These are phyloP conservation scores for Brassica balearica DNA, from an alignment of 441 rosid genomes.

Conservation along the genomic window DNA sequence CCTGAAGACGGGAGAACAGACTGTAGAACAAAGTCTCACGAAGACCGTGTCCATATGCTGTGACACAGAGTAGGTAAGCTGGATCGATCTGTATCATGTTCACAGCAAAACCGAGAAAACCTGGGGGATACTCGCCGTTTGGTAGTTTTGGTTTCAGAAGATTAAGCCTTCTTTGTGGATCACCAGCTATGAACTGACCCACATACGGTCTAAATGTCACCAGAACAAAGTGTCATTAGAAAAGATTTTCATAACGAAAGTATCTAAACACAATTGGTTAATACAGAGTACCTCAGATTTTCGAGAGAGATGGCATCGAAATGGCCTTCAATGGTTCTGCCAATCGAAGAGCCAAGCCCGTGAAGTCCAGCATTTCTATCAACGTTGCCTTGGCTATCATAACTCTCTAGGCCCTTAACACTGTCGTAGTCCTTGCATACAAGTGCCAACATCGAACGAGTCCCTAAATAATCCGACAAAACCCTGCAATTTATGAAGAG, in stretches of 20 bases:
- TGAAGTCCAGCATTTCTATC: slow-evolving; percentile 51
- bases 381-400: slow-evolving; percentile 62
- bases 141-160: slow-evolving; percentile 79
- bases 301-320: slow-evolving; percentile 78
- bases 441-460: slow-evolving; percentile 74
- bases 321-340: slow-evolving; percentile 63
- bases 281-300: slow-evolving; percentile 59
- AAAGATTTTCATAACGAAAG: too few relatives aligned
- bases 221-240: background rate
- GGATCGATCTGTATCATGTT: slow-evolving; percentile 72
- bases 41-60: slow-evolving; percentile 70
- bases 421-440: slow-evolving; percentile 70
- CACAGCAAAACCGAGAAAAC: slow-evolving; percentile 88
- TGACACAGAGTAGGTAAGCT: slow-evolving; percentile 59
- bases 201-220: slow-evolving; percentile 9
- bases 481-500: slow-evolving; percentile 50
- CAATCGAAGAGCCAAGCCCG: slow-evolving; percentile 68
- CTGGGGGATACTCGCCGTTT: slow-evolving; percentile 74
- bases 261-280: too few relatives aligned
- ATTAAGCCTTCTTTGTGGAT: slow-evolving; percentile 84
- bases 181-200: slow-evolving; percentile 73
- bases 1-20: slow-evolving; percentile 74
- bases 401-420: slow-evolving; percentile 58
- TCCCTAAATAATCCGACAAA: slow-evolving; percentile 76
- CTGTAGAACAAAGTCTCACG: slow-evolving; percentile 87